Evolutionary conservation across 768 basidiomycete species (phyloP).

Genomic region (Auricularia sp.): DNA sequence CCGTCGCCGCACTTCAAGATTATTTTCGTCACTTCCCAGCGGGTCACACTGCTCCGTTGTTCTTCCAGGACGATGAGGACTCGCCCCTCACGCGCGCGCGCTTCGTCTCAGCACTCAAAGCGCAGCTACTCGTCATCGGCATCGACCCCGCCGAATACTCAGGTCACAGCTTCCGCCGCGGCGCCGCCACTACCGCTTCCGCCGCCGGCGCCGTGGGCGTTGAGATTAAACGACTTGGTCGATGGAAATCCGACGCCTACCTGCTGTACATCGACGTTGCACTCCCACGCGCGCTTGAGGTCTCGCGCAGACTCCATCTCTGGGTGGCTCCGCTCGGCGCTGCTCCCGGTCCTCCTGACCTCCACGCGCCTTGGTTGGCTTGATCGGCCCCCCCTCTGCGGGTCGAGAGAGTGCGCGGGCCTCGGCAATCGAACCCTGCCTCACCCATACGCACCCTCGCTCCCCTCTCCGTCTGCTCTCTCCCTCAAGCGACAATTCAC

Average conservation of each 20-base stretch:
- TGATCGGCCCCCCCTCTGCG: background rate
- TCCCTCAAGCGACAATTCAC: background rate
- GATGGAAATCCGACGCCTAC: conserved; percentile 29
- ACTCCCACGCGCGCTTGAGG: background rate
- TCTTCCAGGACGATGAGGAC: background rate
- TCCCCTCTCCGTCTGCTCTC: background rate
- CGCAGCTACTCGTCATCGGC: background rate
- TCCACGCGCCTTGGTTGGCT: background rate
- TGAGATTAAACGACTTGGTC: conserved; percentile 28
- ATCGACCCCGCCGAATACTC: conserved; percentile 8
- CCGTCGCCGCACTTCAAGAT: conserved; percentile 8
- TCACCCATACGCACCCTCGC: background rate
- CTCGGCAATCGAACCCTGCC: background rate
- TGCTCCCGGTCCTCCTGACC: background rate
- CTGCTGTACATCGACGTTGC: conserved; percentile 26
- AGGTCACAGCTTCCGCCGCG: conserved; percentile 9
- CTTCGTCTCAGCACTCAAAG: conserved; percentile 3
- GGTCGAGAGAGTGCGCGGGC: background rate
- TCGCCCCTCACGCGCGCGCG: conserved; percentile 5
- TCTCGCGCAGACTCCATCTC: background rate
- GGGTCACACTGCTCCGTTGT: conserved; percentile 6
- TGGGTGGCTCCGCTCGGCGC: background rate
- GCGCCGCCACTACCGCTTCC: conserved; percentile 19
- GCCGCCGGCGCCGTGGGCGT: conserved; percentile 20
- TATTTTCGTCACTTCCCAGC: conserved; percentile 6